Evolutionary conservation across 805 yeast species (phyloP).

Genomic region (Yarrowia keelungensis): DNA sequence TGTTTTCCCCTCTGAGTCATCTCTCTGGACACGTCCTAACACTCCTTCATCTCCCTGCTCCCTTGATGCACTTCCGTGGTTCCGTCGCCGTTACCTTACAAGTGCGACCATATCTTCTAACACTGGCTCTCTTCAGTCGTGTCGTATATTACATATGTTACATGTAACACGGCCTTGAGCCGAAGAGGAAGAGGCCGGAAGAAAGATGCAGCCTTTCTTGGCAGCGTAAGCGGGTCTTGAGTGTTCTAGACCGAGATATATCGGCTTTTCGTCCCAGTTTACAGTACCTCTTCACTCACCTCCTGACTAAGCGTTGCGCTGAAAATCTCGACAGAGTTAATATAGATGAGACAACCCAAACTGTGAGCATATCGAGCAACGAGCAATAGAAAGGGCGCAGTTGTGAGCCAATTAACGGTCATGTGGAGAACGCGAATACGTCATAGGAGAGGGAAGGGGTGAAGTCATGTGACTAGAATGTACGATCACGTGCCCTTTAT

Average conservation of each 20-base stretch:
- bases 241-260: not conserved
- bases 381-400: not conserved
- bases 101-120: not conserved
- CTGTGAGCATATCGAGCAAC: slow-evolving; percentile 27
- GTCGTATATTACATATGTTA: slow-evolving; percentile 22
- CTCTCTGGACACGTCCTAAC: no score
- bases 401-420: not conserved
- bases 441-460: no score
- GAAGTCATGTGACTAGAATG: not conserved
- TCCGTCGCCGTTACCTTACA: slow-evolving; percentile 3
- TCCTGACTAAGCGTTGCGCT: slow-evolving; percentile 13
- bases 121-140: not conserved
- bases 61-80: not conserved
- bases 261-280: no score
- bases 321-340: slow-evolving; percentile 5
- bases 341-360: slow-evolving; percentile 13
- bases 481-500: not conserved
- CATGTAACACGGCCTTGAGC: slow-evolving; percentile 8
- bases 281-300: not conserved
- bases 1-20: no score
- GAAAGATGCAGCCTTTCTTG: slow-evolving; percentile 7
- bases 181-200: slow-evolving; percentile 3
- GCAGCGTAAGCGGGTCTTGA: not conserved
- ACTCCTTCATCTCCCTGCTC: no score
- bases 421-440: not conserved